Conservation (phyloP, 257 asterid genomes). For the Solanum etuberosum region DNA sequence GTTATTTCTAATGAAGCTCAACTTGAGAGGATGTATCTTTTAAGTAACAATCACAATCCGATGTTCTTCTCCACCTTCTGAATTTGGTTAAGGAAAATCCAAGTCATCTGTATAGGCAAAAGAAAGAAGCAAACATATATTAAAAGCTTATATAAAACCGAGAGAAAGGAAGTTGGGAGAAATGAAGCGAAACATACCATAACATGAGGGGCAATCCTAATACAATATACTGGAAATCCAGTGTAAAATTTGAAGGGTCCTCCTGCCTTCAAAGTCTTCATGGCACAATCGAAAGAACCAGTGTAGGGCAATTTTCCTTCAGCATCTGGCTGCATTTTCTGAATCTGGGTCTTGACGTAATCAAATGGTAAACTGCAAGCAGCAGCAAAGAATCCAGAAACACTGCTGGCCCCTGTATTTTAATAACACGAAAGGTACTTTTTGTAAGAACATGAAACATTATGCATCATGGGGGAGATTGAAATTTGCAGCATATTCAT, state of each 20-base stretch:
- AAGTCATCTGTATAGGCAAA: constrained; percentile 63
- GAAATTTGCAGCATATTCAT: background rate
- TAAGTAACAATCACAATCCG: constrained; percentile 46
- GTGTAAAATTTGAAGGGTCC: constrained; percentile 87
- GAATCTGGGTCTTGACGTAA: constrained; percentile 89
- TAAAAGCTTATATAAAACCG: background rate
- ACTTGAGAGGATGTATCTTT: background rate
- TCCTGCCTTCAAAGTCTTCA: constrained; percentile 66
- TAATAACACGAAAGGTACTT: background rate
- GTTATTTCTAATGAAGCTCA: background rate
- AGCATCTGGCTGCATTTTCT: constrained; percentile 94
- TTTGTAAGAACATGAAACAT: background rate
- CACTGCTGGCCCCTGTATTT: constrained; percentile 65
- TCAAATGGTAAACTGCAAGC: constrained; percentile 96
- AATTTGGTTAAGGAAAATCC: constrained; percentile 92
- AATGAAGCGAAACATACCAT: constrained; percentile 50
- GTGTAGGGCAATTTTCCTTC: constrained; percentile 72
- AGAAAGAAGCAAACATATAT: background rate
- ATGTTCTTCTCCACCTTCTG: constrained; percentile 46
- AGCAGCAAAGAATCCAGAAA: constrained; percentile 86
- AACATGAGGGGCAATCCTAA: constrained; percentile 96
- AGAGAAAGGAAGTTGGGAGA: background rate
- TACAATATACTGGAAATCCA: constrained; percentile 92
- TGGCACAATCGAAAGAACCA: constrained; percentile 75
- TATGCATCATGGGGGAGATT: background rate